Base-by-base conservation (phyloP, 2,329 filamentous ascomycete genomes). In the Didymella glomerata region DNA sequence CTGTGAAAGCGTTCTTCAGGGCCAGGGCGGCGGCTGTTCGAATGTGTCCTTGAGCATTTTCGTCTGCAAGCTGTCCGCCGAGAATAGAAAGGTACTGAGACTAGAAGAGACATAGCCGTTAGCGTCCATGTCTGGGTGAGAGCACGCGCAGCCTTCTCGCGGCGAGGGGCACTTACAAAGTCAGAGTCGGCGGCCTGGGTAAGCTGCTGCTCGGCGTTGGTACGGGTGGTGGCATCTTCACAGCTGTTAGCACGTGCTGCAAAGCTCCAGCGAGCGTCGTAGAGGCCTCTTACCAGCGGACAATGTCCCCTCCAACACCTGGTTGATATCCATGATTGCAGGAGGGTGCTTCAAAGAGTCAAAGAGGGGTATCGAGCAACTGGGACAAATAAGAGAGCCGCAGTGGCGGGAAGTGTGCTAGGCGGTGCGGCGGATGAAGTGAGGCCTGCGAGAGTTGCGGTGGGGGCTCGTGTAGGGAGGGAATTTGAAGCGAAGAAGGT, bases 1-100 rank as follows among this genome's bases (percentile, higher is more conserved):
- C 91, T 75, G 92, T 92, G 83, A 99, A 98, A 73, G 95, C 91
- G 85, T 99, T 99, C 83, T 99, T 99, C 75, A 99, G 85, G 70
- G 95, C 94, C 71, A 99, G 87, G 87, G 93, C 95, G 72, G 95
- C 95, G 69, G 95, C 94, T 70, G 92, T 90, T 85, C 95, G 90
- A 76, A 97, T 95, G 76, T 92, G 87, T 66, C 90, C 86, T 76
- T 91, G 85, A 68, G 90, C 89, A 69, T 87, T 85, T 76, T 98
- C 94, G 81, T 97, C 97, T 60, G 93, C 93, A 74, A 99, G 88
- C 81, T 96, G 92, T 81, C 92, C 90, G 68, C 95, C 94, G 76
- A 99, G 90, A 65, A 93, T 95, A 68, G 90, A 66, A 38, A 76
- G 71, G 82, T 99, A 99, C 79, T 90, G 88, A 73, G 95, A 89